Evolutionary conservation across 202 grass and related monocot genomes (phyloP).

Genomic region (Panicum virgatum): DNA sequence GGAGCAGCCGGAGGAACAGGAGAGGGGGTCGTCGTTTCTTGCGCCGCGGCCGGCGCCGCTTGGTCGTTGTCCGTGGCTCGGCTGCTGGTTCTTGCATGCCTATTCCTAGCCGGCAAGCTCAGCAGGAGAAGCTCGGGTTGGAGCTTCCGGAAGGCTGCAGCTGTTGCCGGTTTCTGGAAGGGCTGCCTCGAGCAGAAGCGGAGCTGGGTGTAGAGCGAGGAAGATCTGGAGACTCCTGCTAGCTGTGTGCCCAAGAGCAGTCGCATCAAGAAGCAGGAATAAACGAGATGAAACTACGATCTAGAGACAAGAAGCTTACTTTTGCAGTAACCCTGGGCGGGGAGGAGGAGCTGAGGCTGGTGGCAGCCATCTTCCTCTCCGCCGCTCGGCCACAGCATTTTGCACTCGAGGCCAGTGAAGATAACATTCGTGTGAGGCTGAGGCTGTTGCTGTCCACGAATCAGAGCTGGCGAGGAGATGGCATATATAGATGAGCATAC

Average conservation of each 20-base stretch:
- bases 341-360: conserved; percentile 33
- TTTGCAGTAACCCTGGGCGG: conserved; percentile 45
- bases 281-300: neutral
- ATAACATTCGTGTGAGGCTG: conserved; percentile 52
- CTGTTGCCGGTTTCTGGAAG: conserved; percentile 29
- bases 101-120: conserved; percentile 26
- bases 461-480: neutral
- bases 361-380: conserved; percentile 56
- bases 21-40: conserved; percentile 32
- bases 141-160: conserved; percentile 22
- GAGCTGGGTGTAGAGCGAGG: conserved; percentile 47
- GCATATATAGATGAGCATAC: no score
- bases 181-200: conserved; percentile 40
- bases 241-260: conserved; percentile 36
- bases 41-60: conserved; percentile 28
- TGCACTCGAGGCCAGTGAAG: conserved; percentile 37
- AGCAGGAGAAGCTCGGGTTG: conserved; percentile 12
- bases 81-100: conserved; percentile 33
- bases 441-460: conserved; percentile 32
- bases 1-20: no score
- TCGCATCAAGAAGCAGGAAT: neutral
- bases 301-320: conserved; percentile 30
- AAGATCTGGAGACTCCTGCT: conserved; percentile 35
- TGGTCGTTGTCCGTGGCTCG: conserved; percentile 60
- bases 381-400: conserved; percentile 38